phyloP scores from a whole-genome alignment of 495 filamentous ascomycete species.

The Tuber aestivum region DNA sequence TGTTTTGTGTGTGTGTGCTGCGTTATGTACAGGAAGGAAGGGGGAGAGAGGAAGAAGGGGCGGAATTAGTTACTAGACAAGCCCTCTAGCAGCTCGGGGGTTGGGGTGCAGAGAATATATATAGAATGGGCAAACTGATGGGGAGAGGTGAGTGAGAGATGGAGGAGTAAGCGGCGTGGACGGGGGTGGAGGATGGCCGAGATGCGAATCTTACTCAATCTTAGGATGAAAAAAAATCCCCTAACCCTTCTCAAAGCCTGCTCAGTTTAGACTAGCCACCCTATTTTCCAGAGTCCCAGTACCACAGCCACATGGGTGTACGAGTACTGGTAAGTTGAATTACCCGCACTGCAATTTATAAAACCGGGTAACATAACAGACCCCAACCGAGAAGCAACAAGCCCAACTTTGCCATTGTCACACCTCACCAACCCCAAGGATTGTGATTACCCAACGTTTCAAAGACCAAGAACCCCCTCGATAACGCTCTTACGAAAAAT shows the following conservation, averaged over 20 bases:
- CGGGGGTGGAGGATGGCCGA: background rate
- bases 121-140: background rate
- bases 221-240: background rate
- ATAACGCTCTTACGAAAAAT: conserved; percentile 47
- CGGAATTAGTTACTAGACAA: conserved; percentile 1
- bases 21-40: background rate
- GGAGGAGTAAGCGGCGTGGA: background rate
- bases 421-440: background rate
- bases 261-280: background rate
- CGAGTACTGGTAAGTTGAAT: too few relatives aligned
- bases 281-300: too few relatives aligned
- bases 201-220: background rate
- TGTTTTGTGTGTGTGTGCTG: background rate
- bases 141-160: background rate
- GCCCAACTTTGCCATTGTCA: background rate
- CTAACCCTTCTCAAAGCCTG: background rate
- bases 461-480: conserved; percentile 17
- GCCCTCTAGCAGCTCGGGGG: background rate
- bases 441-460: background rate
- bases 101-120: background rate
- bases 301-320: background rate
- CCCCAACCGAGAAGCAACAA: background rate
- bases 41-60: background rate
- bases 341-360: too few relatives aligned
- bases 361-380: background rate